Base-by-base conservation (phyloP, 83 land plant genomes). In the Isoetes engelmannii region DNA sequence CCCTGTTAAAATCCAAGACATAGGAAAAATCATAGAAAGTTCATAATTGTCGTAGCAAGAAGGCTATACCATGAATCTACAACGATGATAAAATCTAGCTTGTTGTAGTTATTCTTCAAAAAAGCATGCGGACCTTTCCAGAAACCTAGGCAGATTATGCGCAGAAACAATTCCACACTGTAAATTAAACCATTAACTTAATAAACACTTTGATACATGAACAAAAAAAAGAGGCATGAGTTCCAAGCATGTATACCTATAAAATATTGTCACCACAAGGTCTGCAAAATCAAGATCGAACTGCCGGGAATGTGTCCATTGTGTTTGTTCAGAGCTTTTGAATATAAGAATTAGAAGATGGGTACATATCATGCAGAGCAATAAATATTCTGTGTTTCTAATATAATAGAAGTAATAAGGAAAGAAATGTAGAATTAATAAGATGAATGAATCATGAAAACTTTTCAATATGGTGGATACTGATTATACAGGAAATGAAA, bases 31-130 rank as follows among this genome's bases (percentile, higher is more conserved):
- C 1, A 13, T 20, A 60, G 17, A n/a, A 15, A 60, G 12, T 60
- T 60, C 12, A 19, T 8, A 60, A 28, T 28, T 3, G 28, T 60
- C 0, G 12, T 15, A 60, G 20, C 1, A 44, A 44, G 9, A 44
- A 65, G 68, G 43, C 6, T 15, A 12, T 75, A 75, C 77, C 77
- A 75, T 12, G 77, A 75, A 54, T 75, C 77, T 0, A 75, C 19
- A 4, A 75, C 67, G 37, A 75, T 61, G 5, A 69, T 6, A 57
- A 75, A 62, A 61, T 75, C 77, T 47, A 75, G 74, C 75, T 61
- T 75, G 67, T 75, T 75, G 74, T 75, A 75, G 20, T 15, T 57
- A 61, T 20, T 75, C 17, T n/a, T 28, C 9, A 75, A 54, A 61
- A 69, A 75, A 19, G 66, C 18, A 69, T 70, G 15, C 43, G 74